A percentile compares a stretch with the other conserved stretches of the same genome.
phyloP scores from a whole-genome alignment of 2,329 filamentous ascomycete species.

The Chrysoporthe cubensis region DNA sequence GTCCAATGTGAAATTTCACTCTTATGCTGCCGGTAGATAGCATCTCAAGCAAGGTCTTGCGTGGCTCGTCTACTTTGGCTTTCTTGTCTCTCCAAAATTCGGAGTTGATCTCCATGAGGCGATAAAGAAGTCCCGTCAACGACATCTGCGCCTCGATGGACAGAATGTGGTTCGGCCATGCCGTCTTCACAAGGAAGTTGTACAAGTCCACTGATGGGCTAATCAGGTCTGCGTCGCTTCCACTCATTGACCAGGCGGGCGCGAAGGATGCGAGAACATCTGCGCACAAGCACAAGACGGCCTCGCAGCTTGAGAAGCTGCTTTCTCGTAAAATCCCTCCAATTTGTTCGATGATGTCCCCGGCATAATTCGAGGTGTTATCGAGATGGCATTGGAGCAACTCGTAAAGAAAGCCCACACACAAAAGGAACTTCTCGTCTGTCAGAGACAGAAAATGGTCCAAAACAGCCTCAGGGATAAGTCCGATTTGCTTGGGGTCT shows the following conservation, averaged over 20 bases:
- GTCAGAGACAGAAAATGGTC: slow-evolving; percentile 53
- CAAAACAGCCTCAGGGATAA: slow-evolving; percentile 56
- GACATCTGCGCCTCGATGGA: slow-evolving; percentile 71
- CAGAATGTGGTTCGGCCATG: slow-evolving; percentile 69
- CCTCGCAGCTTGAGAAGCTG: slow-evolving; percentile 74
- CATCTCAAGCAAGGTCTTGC: slow-evolving; percentile 42
- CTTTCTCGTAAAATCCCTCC: slow-evolving; percentile 58
- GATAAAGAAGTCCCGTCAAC: slow-evolving; percentile 70
- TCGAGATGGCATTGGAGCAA: slow-evolving; percentile 58
- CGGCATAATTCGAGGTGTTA: slow-evolving; percentile 51
- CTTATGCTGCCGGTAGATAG: slow-evolving; percentile 67
- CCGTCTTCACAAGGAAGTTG: slow-evolving; percentile 70
- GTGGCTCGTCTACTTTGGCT: slow-evolving; percentile 46
- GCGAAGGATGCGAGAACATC: slow-evolving; percentile 69
- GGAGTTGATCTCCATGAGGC: slow-evolving; percentile 68
- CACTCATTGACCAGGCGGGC: slow-evolving; percentile 63
- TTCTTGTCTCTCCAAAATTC: slow-evolving; percentile 62
- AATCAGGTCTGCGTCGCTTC: slow-evolving; percentile 57
- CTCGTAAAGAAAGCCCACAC: slow-evolving; percentile 53
- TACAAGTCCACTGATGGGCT: slow-evolving; percentile 77
- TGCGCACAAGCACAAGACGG: slow-evolving; percentile 69
- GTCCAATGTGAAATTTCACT: slow-evolving; percentile 77
- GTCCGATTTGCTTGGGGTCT: slow-evolving; percentile 50
- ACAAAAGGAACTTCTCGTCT: slow-evolving; percentile 58
- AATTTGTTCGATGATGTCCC: slow-evolving; percentile 53